Conservation (phyloP, 2,329 filamentous ascomycete species). For the Pseudopithomyces chartarum region DNA sequence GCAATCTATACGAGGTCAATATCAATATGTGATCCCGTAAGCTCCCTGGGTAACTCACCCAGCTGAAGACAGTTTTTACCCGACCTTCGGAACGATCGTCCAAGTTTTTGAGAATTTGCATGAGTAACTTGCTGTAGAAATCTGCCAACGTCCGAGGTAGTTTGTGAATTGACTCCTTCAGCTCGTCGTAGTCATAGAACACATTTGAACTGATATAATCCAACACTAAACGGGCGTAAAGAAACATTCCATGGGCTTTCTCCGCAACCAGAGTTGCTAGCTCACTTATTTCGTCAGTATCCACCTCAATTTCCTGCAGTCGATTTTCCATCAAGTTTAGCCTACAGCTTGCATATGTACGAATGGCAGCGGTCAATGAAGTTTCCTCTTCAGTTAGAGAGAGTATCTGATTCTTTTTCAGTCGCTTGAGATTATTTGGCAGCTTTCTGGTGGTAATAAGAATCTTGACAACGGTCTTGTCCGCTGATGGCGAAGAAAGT, state of each 20-base stretch:
- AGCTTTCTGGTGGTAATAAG: background rate
- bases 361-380: slow-evolving; percentile 11
- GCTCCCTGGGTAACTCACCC: slow-evolving; percentile 4
- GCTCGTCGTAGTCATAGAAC: slow-evolving; percentile 11
- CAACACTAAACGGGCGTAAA: slow-evolving; percentile 17
- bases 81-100: background rate
- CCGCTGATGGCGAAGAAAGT: background rate
- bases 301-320: slow-evolving; percentile 11
- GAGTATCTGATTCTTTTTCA: slow-evolving; percentile 8
- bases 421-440: background rate
- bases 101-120: slow-evolving; percentile 7
- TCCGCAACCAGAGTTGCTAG: slow-evolving; percentile 7
- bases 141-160: slow-evolving; percentile 7
- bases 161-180: slow-evolving; percentile 12
- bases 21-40: too few species aligned
- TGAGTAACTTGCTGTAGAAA: slow-evolving; percentile 2
- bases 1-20: slow-evolving; percentile 19
- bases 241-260: slow-evolving; percentile 15
- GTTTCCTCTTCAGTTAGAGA: slow-evolving; percentile 10
- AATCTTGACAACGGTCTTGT: background rate
- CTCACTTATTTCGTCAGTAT: slow-evolving; percentile 8
- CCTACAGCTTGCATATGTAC: slow-evolving; percentile 9
- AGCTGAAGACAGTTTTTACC: slow-evolving; percentile 2
- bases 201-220: slow-evolving; percentile 14
- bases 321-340: slow-evolving; percentile 4